Base-by-base conservation (phyloP, 352 stramenopile genomes). In the Phytophthora syringae region DNA sequence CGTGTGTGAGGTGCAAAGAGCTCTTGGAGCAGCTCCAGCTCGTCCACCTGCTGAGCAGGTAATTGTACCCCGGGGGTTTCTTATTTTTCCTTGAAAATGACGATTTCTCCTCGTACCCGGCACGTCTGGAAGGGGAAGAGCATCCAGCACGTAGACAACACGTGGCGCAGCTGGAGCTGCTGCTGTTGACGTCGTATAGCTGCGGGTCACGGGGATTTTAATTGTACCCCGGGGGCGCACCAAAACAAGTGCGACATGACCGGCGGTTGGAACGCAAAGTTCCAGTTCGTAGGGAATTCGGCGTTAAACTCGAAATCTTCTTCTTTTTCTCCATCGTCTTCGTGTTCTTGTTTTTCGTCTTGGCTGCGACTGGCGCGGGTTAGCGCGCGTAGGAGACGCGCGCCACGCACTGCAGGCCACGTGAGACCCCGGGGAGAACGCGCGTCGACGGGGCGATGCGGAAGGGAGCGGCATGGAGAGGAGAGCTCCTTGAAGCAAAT, bases 71-170 rank as follows among this genome's bases (percentile, higher is more conserved):
- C 21, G 40, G 48, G 30, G 52, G 11, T n/a, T 40, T 64, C 24
- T 58, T 81, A 9, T 52, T 74, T 67, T 73, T 88, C 63, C 47
- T 60, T 27, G 39, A 50, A 43, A 67, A 36, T 12, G 50, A n/a
- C n/a, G n/a, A 44, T 22, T 60, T 52, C 12, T 70, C 45, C 1
- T 70, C 45, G 11, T 56, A 36, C 9, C 51, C 36, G 7, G 44
- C 34, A 16, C 58, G 47, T 13, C 52, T 49, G 15, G 67, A 70
- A 18, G 82, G 84, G 86, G 84, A 7, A 94, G 66, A 11, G 86
- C 86, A 49, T 94, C 86, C 36, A 94, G 52, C 20, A 93, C 86
- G 66, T 82, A 92, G 4, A 94, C 78, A 24, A 94, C 84, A 24
- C 76, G 75, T 55, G 21, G 56, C 42, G 50, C 64, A 42, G 58